These are phyloP conservation scores for Bruguiera hainesii DNA, from an alignment of 441 rosid species.

Conservation along the genomic window DNA sequence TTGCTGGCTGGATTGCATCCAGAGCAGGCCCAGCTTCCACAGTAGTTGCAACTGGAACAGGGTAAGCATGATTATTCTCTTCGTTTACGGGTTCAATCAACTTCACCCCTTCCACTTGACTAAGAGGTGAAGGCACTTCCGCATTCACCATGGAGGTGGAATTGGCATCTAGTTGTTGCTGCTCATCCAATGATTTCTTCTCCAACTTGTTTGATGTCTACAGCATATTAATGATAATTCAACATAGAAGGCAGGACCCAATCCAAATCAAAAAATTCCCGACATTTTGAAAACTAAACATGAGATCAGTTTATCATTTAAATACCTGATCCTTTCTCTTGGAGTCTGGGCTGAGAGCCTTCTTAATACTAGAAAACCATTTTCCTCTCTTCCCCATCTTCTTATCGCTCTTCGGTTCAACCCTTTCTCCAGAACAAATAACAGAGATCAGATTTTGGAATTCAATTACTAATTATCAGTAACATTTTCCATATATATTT, in stretches of 20 bases:
- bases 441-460: conserved; percentile 10
- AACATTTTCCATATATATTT: too few species aligned
- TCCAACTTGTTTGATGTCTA: conserved; percentile 49
- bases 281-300: neutral
- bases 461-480: conserved; percentile 2
- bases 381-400: conserved; percentile 92
- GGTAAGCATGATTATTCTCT: conserved; percentile 26
- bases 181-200: conserved; percentile 52
- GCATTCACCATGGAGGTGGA: conserved; percentile 34
- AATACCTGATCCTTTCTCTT: conserved; percentile 58
- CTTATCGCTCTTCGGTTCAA: conserved; percentile 33
- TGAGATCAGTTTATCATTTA: too few species aligned
- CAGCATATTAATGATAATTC: conserved; percentile 12
- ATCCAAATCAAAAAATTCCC: neutral
- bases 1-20: conserved; percentile 35
- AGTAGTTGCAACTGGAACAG: conserved; percentile 36
- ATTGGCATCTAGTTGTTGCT: conserved; percentile 38
- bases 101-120: conserved; percentile 44
- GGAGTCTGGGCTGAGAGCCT: conserved; percentile 76
- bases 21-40: conserved; percentile 25
- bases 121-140: conserved; percentile 27
- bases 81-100: conserved; percentile 46
- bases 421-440: conserved; percentile 20
- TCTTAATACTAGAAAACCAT: conserved; percentile 87
- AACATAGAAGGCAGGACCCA: neutral